Conservation (phyloP, 164 flowering plant genomes). For the Echeveria elegans region DNA sequence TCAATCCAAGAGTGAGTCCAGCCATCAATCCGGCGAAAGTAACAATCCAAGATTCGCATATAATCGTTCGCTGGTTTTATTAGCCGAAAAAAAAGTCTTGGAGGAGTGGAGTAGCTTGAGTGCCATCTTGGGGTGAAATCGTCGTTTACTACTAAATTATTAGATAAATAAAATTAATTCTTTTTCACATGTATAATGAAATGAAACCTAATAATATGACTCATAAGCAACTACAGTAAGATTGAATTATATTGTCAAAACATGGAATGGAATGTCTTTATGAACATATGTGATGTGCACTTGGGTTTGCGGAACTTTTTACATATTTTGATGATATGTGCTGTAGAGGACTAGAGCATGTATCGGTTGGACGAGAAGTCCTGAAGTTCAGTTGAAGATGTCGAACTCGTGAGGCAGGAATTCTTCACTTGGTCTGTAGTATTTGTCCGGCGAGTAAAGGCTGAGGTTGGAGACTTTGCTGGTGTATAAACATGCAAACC, state of each 20-base stretch:
- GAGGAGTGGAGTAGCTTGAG: too few relatives aligned
- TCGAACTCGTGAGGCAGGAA: slow-evolving; percentile 93
- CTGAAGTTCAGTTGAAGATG: slow-evolving; percentile 24
- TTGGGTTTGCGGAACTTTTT: not conserved
- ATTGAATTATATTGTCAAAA: too few relatives aligned
- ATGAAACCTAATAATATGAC: too few relatives aligned
- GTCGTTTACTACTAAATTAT: too few relatives aligned
- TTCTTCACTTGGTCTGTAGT: slow-evolving; percentile 91
- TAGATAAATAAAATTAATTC: too few relatives aligned
- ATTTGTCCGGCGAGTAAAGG: slow-evolving; percentile 83
- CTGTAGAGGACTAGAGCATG: not conserved
- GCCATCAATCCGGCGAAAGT: slow-evolving; percentile 91
- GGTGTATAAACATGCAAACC: slow-evolving; percentile 91
- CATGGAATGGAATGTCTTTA: too few relatives aligned
- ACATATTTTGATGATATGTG: not conserved
- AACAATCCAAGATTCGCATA: slow-evolving; percentile 35
- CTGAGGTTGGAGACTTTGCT: slow-evolving; percentile 86
- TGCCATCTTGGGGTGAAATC: too few relatives aligned
- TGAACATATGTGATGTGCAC: too few relatives aligned
- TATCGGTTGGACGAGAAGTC: not conserved
- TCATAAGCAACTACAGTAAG: too few relatives aligned
- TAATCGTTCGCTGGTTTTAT: not conserved
- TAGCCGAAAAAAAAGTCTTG: not conserved
- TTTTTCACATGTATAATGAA: too few relatives aligned
- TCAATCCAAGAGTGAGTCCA: slow-evolving; percentile 81